Percentiles rank a stretch among this genome's conserved stretches.
These are phyloP conservation scores for Pseudocercospora vitis DNA, from an alignment of 2,329 filamentous ascomycete species.

Conservation along the genomic window DNA sequence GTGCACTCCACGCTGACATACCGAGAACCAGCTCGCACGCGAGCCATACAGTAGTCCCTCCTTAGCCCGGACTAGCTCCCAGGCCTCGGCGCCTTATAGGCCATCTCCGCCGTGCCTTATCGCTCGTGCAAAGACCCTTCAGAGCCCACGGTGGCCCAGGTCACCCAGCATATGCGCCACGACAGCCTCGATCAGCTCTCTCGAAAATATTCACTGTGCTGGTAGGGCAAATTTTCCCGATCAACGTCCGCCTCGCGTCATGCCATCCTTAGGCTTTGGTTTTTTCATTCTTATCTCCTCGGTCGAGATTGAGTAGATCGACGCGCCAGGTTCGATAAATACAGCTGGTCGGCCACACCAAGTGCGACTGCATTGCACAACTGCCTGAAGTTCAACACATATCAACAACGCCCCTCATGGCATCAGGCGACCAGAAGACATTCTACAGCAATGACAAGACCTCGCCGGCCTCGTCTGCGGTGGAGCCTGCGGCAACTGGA, in stretches of 20 bases:
- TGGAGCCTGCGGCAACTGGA: slow-evolving; percentile 28
- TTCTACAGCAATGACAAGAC: slow-evolving; percentile 26
- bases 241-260: neutral
- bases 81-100: neutral
- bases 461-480: slow-evolving; percentile 30
- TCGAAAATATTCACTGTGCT: neutral
- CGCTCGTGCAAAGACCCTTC: neutral
- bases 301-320: neutral
- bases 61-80: neutral
- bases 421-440: slow-evolving; percentile 7
- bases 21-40: neutral
- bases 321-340: neutral
- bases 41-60: slow-evolving; percentile 2
- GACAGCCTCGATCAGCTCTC: neutral
- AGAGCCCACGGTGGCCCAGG: neutral
- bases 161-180: neutral
- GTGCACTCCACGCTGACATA: neutral
- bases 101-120: slow-evolving; percentile 1
- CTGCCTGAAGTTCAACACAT: neutral
- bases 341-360: neutral
- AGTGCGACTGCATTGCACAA: neutral
- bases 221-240: neutral
- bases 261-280: neutral
- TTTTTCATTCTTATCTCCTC: slow-evolving; percentile 6
- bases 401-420: slow-evolving; percentile 13